Evolutionary conservation across 2,329 filamentous ascomycete species (phyloP).

Genomic region (Purpureocillium lavendulum): DNA sequence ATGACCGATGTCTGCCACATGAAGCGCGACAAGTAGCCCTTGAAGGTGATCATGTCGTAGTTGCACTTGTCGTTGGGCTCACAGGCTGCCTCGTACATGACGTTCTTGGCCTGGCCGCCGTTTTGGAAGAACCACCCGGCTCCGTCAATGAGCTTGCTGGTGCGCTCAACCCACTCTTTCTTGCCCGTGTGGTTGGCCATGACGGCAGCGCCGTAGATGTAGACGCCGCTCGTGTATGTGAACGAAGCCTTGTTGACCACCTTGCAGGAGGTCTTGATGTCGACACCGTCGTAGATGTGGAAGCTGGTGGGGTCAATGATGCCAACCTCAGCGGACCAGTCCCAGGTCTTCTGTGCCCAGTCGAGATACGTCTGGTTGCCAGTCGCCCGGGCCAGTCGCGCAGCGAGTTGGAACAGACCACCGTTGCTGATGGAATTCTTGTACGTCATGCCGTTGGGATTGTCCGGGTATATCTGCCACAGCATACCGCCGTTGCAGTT

Average conservation of each 20-base stretch:
- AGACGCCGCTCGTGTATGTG: constrained; percentile 58
- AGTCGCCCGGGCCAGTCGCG: constrained; percentile 63
- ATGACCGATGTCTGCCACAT: constrained; percentile 50
- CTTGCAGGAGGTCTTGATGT: constrained; percentile 44
- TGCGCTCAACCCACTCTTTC: constrained; percentile 44
- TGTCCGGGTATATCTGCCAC: constrained; percentile 75
- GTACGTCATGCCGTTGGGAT: constrained; percentile 68
- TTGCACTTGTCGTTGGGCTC: constrained; percentile 49
- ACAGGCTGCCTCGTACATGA: constrained; percentile 62
- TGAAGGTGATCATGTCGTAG: constrained; percentile 59
- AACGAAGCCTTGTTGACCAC: constrained; percentile 47
- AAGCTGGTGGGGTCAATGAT: constrained; percentile 45
- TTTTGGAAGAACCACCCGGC: constrained; percentile 46
- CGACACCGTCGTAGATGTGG: constrained; percentile 56
- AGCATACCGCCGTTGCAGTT: constrained; percentile 64
- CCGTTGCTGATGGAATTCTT: constrained; percentile 79
- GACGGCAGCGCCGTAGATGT: constrained; percentile 55
- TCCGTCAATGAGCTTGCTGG: constrained; percentile 42
- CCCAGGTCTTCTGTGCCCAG: constrained; percentile 59
- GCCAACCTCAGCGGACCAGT: constrained; percentile 52
- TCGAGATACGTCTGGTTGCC: constrained; percentile 57
- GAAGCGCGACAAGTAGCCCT: constrained; percentile 58
- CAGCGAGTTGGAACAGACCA: constrained; percentile 73
- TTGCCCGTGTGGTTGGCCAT: constrained; percentile 53
- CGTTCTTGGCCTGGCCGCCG: constrained; percentile 40